Base-by-base conservation (phyloP, 140 eudicot species). In the Senecio squalidus region DNA sequence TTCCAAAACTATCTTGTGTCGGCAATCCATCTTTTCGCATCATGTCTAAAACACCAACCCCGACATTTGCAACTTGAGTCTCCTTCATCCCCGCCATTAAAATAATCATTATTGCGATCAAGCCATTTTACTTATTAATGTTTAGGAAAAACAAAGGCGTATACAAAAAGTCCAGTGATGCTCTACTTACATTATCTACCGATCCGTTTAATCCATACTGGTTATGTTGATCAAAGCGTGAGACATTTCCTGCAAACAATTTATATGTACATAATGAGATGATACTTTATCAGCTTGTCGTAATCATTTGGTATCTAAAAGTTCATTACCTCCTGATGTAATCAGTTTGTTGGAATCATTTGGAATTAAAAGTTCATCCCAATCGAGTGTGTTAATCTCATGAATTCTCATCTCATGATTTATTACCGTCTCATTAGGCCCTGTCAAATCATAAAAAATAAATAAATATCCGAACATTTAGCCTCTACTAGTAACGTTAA, bases 331-430 rank as follows among this genome's bases (percentile, higher is more conserved):
- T 78, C 78, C 81, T 53, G 75, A 61, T 51, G 68, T 23, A 61
- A 29, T 72, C 70, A 40, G 53, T 57, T 69, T 75, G 67, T 74
- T 73, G 43, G 80, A 62, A 76, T 78, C 88, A 70, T 68, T 75
- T 13, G 84, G 81, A 65, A 69, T 74, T 65, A 80, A 70, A 56
- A 92, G 98, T 48, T 92, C 96, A 58, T 92, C 96, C 98, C 98
- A 92, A 2, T 84, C 98, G 44, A 87, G 86, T 43, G 95, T 87
- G 69, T 92, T 92, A 38, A 92, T 75, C 78, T 87, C 98, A 28
- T 75, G 98, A 62, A 92, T 80, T 71, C 78, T 84, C 82, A 79
- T 75, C 62, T 79, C 81, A 74, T 92, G 84, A 71, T 70, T 80
- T 55, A 65, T 60, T 9, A 77, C 68, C 3, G 78, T 72, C 71